phyloP scores from a whole-genome alignment of 1,284 basidiomycete species.

The Trametes sp. region DNA sequence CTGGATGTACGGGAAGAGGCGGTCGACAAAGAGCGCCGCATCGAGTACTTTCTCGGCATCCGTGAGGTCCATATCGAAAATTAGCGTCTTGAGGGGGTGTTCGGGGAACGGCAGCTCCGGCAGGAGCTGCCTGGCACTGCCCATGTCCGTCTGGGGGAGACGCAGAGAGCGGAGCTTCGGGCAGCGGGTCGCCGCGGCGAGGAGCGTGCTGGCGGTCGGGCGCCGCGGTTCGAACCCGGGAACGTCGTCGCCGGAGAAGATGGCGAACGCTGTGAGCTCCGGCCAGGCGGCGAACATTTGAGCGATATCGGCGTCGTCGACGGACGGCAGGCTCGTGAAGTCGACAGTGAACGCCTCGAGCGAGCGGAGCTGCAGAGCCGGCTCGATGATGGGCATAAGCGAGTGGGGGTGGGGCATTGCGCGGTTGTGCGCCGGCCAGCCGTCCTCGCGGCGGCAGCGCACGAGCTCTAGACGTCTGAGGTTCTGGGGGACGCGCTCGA shows the following conservation, averaged over 20 bases:
- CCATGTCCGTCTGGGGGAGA: background rate
- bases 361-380: background rate
- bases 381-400: background rate
- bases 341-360: background rate
- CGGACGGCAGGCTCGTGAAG: background rate
- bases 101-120: background rate
- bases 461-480: background rate
- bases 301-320: background rate
- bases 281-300: background rate
- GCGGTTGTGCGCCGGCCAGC: background rate
- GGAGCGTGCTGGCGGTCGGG: background rate
- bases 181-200: background rate
- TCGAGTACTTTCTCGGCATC: background rate
- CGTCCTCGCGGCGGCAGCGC: background rate
- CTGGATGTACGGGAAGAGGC: background rate
- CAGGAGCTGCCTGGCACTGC: background rate
- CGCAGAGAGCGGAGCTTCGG: background rate
- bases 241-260: background rate
- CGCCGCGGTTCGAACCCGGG: background rate
- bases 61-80: background rate
- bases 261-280: background rate
- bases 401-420: background rate
- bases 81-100: background rate
- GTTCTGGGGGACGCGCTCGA: background rate
- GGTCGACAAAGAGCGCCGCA: conserved; percentile 1